Conservation (phyloP, 306 rosid genomes). For the Corylus heterophylla region DNA sequence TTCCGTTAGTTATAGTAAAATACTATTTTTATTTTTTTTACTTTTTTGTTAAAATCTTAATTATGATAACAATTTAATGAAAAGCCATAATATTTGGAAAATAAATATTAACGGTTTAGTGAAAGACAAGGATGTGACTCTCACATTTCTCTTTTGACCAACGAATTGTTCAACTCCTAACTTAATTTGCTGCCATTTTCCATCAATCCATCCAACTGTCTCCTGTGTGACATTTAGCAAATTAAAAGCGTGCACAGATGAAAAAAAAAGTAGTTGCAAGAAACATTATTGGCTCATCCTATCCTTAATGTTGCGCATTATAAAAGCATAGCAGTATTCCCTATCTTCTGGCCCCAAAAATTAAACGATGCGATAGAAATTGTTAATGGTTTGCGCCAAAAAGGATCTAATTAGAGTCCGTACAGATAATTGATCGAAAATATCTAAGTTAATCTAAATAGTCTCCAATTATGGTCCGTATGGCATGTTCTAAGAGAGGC, state of each 20-base stretch:
- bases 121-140: not conserved
- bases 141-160: not conserved
- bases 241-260: conserved; percentile 2
- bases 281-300: conserved; percentile 25
- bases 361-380: not conserved
- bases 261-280: conserved; percentile 7
- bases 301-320: conserved; percentile 8
- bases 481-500: too few species aligned
- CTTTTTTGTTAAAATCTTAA: too few species aligned
- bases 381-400: too few species aligned
- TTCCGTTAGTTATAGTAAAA: too few species aligned
- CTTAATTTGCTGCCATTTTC: conserved; percentile 1
- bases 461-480: too few species aligned
- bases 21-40: too few species aligned
- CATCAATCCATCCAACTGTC: conserved; percentile 30
- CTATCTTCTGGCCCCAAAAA: not conserved
- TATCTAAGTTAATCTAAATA: too few species aligned
- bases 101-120: too few species aligned
- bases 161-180: not conserved
- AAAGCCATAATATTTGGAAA: too few species aligned
- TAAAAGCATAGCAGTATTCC: not conserved
- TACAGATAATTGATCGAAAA: too few species aligned
- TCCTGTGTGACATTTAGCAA: not conserved
- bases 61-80: too few species aligned
- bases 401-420: too few species aligned